Conservation (phyloP, 495 filamentous ascomycete genomes). For the Halenospora varia region DNA sequence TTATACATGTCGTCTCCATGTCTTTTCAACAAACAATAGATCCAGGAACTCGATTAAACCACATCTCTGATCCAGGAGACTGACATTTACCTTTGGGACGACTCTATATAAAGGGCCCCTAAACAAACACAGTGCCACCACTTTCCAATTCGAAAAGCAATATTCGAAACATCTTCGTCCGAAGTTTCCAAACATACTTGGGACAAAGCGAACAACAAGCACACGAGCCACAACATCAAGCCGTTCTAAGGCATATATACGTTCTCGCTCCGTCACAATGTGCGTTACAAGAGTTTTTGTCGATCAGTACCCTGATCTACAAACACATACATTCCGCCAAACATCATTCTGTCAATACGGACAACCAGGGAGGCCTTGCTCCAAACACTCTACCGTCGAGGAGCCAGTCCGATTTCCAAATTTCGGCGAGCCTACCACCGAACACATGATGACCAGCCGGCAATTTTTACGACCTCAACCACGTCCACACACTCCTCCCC, state of each 20-base stretch:
- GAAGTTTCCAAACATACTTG: neutral
- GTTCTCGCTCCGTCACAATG: slow-evolving; percentile 20
- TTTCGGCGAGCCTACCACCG: slow-evolving; percentile 21
- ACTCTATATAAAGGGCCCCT: neutral
- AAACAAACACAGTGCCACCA: neutral
- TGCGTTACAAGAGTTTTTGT: slow-evolving; percentile 25
- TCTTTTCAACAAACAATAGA: slow-evolving; percentile 19
- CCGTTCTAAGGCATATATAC: too few species aligned
- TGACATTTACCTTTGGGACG: slow-evolving; percentile 17
- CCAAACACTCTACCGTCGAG: slow-evolving; percentile 14
- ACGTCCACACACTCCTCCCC: slow-evolving; percentile 17
- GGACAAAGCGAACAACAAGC: neutral
- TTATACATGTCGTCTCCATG: too few species aligned
- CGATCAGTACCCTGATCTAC: slow-evolving; percentile 23
- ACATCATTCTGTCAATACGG: slow-evolving; percentile 21
- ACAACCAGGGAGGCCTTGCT: slow-evolving; percentile 17
- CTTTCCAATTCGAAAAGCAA: neutral
- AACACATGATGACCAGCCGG: slow-evolving; percentile 17
- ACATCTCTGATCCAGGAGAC: slow-evolving; percentile 24
- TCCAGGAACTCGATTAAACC: slow-evolving; percentile 15
- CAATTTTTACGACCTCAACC: slow-evolving; percentile 2
- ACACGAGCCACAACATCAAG: too few species aligned
- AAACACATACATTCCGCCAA: slow-evolving; percentile 13
- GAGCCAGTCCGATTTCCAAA: slow-evolving; percentile 21
- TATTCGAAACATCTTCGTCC: neutral